These are phyloP conservation scores for Ganoderma leucocontextum DNA, from an alignment of 1,284 basidiomycete species.

Conservation along the genomic window DNA sequence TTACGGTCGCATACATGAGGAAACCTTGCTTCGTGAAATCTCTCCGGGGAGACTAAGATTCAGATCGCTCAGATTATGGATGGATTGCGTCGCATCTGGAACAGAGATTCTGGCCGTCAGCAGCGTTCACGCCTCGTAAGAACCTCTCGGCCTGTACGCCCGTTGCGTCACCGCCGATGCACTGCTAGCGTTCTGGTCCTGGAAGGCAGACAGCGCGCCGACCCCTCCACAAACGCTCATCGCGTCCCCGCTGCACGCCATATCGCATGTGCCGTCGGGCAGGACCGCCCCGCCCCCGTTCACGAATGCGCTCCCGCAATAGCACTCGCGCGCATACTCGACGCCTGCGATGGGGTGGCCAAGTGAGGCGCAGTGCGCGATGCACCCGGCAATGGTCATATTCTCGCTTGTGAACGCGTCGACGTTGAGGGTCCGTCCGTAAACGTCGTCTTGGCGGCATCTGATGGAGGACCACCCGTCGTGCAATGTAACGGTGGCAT, in stretches of 20 bases:
- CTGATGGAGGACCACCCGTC: constrained; percentile 1
- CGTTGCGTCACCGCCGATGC: too few species aligned
- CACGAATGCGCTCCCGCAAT: constrained; percentile 36
- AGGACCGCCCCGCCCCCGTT: constrained; percentile 33
- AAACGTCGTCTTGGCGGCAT: constrained; percentile 8
- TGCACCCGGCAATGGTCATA: constrained; percentile 35
- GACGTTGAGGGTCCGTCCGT: constrained; percentile 34
- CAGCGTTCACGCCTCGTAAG: not conserved
- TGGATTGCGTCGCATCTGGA: too few species aligned
- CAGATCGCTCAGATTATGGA: too few species aligned
- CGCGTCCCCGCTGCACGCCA: constrained; percentile 33
- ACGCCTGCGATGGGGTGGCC: constrained; percentile 36
- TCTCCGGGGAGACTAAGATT: too few species aligned
- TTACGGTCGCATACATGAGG: too few species aligned
- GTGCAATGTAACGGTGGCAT: not conserved
- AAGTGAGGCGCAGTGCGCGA: constrained; percentile 31
- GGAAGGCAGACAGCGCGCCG: constrained; percentile 33
- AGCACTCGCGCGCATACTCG: constrained; percentile 39
- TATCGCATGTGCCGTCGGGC: constrained; percentile 32
- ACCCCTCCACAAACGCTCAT: constrained; percentile 32
- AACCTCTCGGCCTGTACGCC: not conserved
- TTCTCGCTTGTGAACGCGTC: constrained; percentile 32
- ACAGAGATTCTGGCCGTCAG: too few species aligned
- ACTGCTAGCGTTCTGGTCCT: constrained; percentile 3
- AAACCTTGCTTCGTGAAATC: too few species aligned